Base-by-base conservation (phyloP, 2,329 filamentous ascomycete species). In the Dothideomycetes sp. region DNA sequence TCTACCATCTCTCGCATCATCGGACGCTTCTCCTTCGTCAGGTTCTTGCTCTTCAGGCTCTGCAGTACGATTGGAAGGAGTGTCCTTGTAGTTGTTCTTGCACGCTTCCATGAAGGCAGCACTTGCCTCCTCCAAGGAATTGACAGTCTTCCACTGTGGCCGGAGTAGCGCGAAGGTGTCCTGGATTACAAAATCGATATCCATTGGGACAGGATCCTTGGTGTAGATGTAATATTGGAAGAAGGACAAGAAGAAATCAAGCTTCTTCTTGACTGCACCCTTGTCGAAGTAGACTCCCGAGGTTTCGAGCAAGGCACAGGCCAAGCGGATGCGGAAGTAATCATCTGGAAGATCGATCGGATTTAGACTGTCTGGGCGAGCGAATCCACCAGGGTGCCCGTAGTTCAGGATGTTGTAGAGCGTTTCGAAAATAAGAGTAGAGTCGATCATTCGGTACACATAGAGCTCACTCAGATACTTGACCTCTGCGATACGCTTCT, bases 391-490 rank as follows among this genome's bases (percentile, higher is more conserved):
- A 52, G 75, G 78, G 59, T 96, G 85, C 18, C 89, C 91, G 57
- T 94, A 94, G 5, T 86, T 94, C 57, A 95, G 73, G 50, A 98
- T 83, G 55, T 86, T 87, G 68, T 95, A 98, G 62, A 98, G 73
- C 1, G 82, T 85, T 55, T 98, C 91, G 52, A 98, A 98, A 37
- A 98, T 82, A 17, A 96, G 83, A 0, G 85, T 84, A 32, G 94
- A 91, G 59, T 98, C 91, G 29, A 98, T 75, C 76, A 98, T 85
- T 42, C 91, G 84, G 58, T 96, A 98, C 54, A 95, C 94, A 66
- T 98, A 98, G 8, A 98, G 74, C 61, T 98, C 91, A 16, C 85
- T 88, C 4, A 98, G 70, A 57, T 95, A 98, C 58, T 95, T 96
- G 54, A 94, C 85, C 60, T 96, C 89, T 3, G 93, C 85, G 46